Evolutionary conservation across 176 grass and related monocot species (phyloP), one percentile per base, ranked within the genome.

Genomic region (Neostapfia colusana): DNA sequence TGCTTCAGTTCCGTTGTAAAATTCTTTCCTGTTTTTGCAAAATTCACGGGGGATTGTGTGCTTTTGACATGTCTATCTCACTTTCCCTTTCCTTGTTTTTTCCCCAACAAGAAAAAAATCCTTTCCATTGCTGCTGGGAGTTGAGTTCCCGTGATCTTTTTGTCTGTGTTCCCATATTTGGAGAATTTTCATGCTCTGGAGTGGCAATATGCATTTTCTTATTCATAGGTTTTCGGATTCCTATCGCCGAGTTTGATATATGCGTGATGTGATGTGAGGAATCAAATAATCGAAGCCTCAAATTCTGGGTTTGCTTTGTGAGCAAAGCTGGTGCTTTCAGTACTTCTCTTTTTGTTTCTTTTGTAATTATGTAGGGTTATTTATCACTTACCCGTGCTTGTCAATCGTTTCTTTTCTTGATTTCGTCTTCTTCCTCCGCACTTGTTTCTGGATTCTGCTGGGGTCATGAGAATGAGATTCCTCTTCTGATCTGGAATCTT

Each of bases 301-400:
- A 74, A 59, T 80, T 74, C 50, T 58, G 39, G 41, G 69, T 80
- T 84, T 74, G 24, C 70, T 61, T 85, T 80, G 4, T 53, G 42
- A 58, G 53, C 58, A 61, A 75, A 85, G 83, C 56, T 80, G 41
- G 6, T 69, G 55, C 60, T 83, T 87, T 55, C 44, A 34, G 3
- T 40, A 44, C 81, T 83, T 31, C 35, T 55, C 13, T 8, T 35
- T n/a, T n/a, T 81, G 77, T 31, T 79, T 37, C 12, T 6, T 59
- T 17, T 4, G 20, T 7, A 54, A 8, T 55, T 56, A 59, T 70
- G 58, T 63, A 42, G 51, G 41, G 69, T 69, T 82, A 25, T 63
- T 82, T 4, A 63, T 68, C 26, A 37, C 3, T 49, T 40, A 16
- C 48, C 26, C 36, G 7, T 72, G 41, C 36, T 15, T 49, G 21